Percentiles rank a stretch among this genome's conserved stretches.
Conservation (phyloP, 2,329 filamentous ascomycete species). For the Lachnellula subtilissima region DNA sequence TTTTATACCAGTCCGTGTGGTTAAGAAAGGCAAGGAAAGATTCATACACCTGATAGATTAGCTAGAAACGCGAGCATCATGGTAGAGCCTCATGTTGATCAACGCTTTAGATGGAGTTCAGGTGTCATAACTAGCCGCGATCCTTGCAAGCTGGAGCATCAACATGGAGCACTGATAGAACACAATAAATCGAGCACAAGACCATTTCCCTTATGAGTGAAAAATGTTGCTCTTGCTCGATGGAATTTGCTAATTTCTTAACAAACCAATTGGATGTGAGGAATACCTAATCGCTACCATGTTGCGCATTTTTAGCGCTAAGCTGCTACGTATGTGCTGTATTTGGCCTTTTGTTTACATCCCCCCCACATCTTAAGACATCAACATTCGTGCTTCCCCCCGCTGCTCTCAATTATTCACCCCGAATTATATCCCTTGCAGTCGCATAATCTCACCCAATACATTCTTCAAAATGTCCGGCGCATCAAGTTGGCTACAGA, state of each 20-base stretch:
- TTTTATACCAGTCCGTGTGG: constrained; percentile 59
- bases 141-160: too few species aligned
- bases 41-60: constrained; percentile 44
- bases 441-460: constrained; percentile 46
- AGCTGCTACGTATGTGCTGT: not conserved
- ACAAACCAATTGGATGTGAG: not conserved
- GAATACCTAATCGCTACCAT: not conserved
- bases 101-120: not conserved
- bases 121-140: too few species aligned
- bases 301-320: not conserved
- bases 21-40: constrained; percentile 64
- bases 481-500: constrained; percentile 67
- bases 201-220: not conserved
- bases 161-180: too few species aligned
- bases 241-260: not conserved
- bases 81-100: not conserved
- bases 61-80: not conserved
- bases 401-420: constrained; percentile 6
- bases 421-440: constrained; percentile 17
- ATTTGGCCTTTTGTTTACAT: constrained; percentile 5
- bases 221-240: not conserved
- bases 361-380: constrained; percentile 6
- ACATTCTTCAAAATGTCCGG: constrained; percentile 52
- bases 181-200: not conserved
- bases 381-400: constrained; percentile 4